Conservation (phyloP, 495 filamentous ascomycete species). For the Cairneyella variabilis region DNA sequence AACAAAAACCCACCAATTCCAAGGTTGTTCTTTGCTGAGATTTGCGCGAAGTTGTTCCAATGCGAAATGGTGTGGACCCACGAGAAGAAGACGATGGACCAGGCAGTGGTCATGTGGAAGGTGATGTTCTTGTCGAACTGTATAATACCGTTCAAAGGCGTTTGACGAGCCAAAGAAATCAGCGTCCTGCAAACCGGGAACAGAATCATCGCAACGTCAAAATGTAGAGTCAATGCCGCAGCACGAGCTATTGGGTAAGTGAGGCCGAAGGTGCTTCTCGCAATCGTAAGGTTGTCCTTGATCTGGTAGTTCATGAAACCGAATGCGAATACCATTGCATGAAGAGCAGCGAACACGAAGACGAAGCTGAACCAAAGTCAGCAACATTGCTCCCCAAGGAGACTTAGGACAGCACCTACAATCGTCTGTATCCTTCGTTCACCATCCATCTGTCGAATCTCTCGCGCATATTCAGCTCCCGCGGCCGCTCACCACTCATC, state of each 20-base stretch:
- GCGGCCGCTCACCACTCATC: conserved; percentile 60
- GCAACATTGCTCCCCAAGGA: background rate
- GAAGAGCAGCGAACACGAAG: conserved; percentile 61
- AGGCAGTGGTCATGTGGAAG: conserved; percentile 75
- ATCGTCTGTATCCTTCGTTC: conserved; percentile 70
- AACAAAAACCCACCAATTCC: conserved; percentile 68
- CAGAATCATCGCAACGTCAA: conserved; percentile 72
- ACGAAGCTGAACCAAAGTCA: conserved; percentile 52
- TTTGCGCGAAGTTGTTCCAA: conserved; percentile 75
- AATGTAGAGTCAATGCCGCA: conserved; percentile 66
- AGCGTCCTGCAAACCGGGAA: conserved; percentile 76
- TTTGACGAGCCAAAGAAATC: conserved; percentile 70
- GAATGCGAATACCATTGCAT: conserved; percentile 66
- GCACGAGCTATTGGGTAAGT: conserved; percentile 70
- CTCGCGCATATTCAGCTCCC: conserved; percentile 50
- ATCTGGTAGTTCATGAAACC: conserved; percentile 71
- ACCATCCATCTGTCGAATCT: conserved; percentile 66
- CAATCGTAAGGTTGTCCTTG: conserved; percentile 62
- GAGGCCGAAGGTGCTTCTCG: conserved; percentile 60
- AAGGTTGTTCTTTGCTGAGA: conserved; percentile 64
- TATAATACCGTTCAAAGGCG: conserved; percentile 71
- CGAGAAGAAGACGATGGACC: conserved; percentile 78
- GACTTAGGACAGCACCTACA: conserved; percentile 43
- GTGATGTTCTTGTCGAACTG: conserved; percentile 81
- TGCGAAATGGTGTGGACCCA: conserved; percentile 78